phyloP scores from a whole-genome alignment of 2,329 filamentous ascomycete genomes.

The Diaporthe ilicicola region DNA sequence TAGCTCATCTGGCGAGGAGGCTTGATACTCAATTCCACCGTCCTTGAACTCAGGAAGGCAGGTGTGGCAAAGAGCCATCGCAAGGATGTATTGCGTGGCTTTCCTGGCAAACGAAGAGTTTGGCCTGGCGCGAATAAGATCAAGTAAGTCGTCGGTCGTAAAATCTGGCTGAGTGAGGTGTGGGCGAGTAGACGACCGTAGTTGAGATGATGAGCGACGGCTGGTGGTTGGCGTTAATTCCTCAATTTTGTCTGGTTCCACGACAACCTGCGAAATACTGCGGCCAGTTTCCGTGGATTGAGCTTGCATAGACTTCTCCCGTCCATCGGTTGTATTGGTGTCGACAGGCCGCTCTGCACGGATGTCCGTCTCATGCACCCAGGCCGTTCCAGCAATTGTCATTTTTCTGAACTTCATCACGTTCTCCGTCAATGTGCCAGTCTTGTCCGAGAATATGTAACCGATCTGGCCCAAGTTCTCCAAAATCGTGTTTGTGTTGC shows the following conservation, averaged over 20 bases:
- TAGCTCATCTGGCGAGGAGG: slow-evolving; percentile 89
- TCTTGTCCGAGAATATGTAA: slow-evolving; percentile 95
- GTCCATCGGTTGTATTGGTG: slow-evolving; percentile 31
- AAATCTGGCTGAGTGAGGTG: slow-evolving; percentile 63
- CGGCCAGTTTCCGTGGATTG: slow-evolving; percentile 30
- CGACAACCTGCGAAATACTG: slow-evolving; percentile 5
- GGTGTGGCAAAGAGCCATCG: slow-evolving; percentile 88
- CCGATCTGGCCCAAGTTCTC: slow-evolving; percentile 92
- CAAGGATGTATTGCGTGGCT: slow-evolving; percentile 83
- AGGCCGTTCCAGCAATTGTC: slow-evolving; percentile 87
- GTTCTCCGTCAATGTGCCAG: slow-evolving; percentile 92
- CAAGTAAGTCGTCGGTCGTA: slow-evolving; percentile 77
- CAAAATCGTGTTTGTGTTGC: slow-evolving; percentile 93
- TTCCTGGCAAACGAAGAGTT: slow-evolving; percentile 80
- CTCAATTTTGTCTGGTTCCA: slow-evolving; percentile 34
- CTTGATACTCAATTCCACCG: slow-evolving; percentile 74
- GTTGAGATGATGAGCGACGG: slow-evolving; percentile 58
- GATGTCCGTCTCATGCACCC: slow-evolving; percentile 84
- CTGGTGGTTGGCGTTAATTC: slow-evolving; percentile 41
- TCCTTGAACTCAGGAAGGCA: slow-evolving; percentile 83
- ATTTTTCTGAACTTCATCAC: slow-evolving; percentile 95
- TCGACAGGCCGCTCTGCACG: slow-evolving; percentile 42
- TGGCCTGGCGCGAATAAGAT: slow-evolving; percentile 79
- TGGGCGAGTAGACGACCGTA: slow-evolving; percentile 57
- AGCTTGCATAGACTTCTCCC: slow-evolving; percentile 40